Evolutionary conservation across 176 grass and related monocot species (phyloP).

Genomic region (Juncus inflexus): DNA sequence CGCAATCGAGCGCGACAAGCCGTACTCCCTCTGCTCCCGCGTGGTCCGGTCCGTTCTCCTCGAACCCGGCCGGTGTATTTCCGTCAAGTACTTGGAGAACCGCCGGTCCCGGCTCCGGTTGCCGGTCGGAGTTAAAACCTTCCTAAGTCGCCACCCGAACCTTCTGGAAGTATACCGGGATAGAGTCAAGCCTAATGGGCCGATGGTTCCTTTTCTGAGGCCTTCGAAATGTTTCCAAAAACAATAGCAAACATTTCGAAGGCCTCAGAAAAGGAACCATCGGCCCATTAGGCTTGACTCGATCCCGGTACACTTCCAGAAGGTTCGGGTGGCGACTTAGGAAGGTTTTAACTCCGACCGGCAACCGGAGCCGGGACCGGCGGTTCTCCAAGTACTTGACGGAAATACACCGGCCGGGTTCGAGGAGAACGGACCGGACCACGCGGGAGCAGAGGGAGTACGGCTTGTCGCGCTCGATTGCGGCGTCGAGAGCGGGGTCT

Average conservation of each 20-base stretch:
- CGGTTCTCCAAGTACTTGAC: slow-evolving; percentile 75
- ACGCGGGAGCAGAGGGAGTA: slow-evolving; percentile 43
- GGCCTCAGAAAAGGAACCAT: slow-evolving; percentile 50
- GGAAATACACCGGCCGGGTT: slow-evolving; percentile 44
- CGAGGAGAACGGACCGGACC: slow-evolving; percentile 73
- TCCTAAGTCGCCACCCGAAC: slow-evolving; percentile 67
- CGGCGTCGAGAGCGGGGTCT: slow-evolving; percentile 50
- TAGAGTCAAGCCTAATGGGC: slow-evolving; percentile 27
- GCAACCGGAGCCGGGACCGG: slow-evolving; percentile 52
- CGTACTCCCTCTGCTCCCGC: slow-evolving; percentile 32
- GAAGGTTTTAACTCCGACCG: slow-evolving; percentile 52
- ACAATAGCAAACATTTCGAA: slow-evolving; percentile 45
- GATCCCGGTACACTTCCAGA: slow-evolving; percentile 48
- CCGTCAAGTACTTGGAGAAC: slow-evolving; percentile 67
- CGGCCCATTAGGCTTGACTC: slow-evolving; percentile 30
- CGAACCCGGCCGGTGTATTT: slow-evolving; percentile 46
- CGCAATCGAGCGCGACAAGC: slow-evolving; percentile 43
- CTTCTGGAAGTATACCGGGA: slow-evolving; percentile 58
- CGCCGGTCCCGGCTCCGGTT: slow-evolving; percentile 59
- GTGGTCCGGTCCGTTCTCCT: slow-evolving; percentile 80
- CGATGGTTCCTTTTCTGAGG: slow-evolving; percentile 42
- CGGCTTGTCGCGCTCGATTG: slow-evolving; percentile 40
- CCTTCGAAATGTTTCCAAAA: slow-evolving; percentile 60
- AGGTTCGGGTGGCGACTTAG: slow-evolving; percentile 67
- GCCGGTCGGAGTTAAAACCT: slow-evolving; percentile 44